Evolutionary conservation across 257 asterid species (phyloP), one percentile per base, ranked within the genome.

Genomic region (Solanum peruvianum): DNA sequence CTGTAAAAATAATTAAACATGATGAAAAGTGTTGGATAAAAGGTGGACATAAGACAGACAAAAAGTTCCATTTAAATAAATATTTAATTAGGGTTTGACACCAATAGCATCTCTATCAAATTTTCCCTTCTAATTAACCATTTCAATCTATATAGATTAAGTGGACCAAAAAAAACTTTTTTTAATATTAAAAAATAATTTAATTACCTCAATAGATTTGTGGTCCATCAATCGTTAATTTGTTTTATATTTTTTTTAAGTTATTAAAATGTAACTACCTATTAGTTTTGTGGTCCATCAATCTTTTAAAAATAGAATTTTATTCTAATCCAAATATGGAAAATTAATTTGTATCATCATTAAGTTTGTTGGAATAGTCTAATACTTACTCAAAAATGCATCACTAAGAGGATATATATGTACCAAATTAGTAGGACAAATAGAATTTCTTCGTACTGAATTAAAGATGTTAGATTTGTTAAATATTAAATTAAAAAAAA

Each of bases 1-100:
- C 73, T 27, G 62, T 84, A 70, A 84, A 84, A 67, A 84, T 42
- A 67, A 84, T 84, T 92, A 89, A 89, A 71, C 66, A 58, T 86
- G 85, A 87, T 91, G 69, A 88, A 89, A 85, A 67, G 58, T 92
- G 97, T 89, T 89, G 88, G 83, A 73, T 52, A 88, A 92, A 92
- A 90, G 94, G 91, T 64, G 0, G 90, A 92, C 94, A 92, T 23
- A 82, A 71, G 82, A 45, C 91, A 87, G 86, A 87, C 92, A 90
- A 91, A 92, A 94, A 90, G 93, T 91, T 91, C 82, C 78, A 89
- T 90, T 86, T 66, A 89, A 58, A 67, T 87, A 27, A 82, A 88
- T 87, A 88, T 88, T 72, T 87, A 70, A 49, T 85, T 73, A 25
- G n/a, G 62, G 86, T 87, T 90, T 73, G 37, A 23, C 77, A 72